Percentiles rank a stretch among this genome's conserved stretches.
Evolutionary conservation across 768 basidiomycete species (phyloP).

Genomic region (Lentinula sp.): DNA sequence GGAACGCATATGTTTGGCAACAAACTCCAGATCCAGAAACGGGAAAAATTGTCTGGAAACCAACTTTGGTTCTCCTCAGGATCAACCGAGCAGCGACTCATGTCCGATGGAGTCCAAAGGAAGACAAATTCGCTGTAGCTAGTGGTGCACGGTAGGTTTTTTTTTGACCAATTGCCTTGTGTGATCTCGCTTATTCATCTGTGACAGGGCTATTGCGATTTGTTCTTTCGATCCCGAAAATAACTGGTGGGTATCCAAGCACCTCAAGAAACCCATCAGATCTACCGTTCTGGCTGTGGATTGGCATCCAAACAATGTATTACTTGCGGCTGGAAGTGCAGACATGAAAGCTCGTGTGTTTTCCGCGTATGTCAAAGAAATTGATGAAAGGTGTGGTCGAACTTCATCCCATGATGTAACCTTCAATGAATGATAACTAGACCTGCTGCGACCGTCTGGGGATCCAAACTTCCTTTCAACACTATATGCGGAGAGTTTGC

Average conservation of each 20-base stretch:
- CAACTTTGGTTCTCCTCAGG: constrained; percentile 89
- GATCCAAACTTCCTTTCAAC: constrained; percentile 97
- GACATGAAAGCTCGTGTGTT: constrained; percentile 98
- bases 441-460: constrained; percentile 89
- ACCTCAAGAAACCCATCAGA: constrained; percentile 94
- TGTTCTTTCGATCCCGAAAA: constrained; percentile 97
- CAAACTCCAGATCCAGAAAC: constrained; percentile 68
- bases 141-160: constrained; percentile 80
- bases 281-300: constrained; percentile 92
- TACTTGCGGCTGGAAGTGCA: constrained; percentile 94
- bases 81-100: constrained; percentile 95
- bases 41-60: constrained; percentile 80
- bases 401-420: no score
- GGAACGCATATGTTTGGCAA: constrained; percentile 99
- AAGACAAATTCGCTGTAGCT: constrained; percentile 98
- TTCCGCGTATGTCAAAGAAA: constrained; percentile 97
- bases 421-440: constrained; percentile 28
- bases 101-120: constrained; percentile 94
- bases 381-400: constrained; percentile 73
- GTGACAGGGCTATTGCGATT: constrained; percentile 78
- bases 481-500: constrained; percentile 93
- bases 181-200: background rate
- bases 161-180: constrained; percentile 2
- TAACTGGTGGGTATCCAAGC: constrained; percentile 98
- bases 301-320: constrained; percentile 99